Evolutionary conservation across 108 stramenopile species (phyloP), one percentile per base, ranked within the genome.

Genomic region (Stephanodiscus minutulus): DNA sequence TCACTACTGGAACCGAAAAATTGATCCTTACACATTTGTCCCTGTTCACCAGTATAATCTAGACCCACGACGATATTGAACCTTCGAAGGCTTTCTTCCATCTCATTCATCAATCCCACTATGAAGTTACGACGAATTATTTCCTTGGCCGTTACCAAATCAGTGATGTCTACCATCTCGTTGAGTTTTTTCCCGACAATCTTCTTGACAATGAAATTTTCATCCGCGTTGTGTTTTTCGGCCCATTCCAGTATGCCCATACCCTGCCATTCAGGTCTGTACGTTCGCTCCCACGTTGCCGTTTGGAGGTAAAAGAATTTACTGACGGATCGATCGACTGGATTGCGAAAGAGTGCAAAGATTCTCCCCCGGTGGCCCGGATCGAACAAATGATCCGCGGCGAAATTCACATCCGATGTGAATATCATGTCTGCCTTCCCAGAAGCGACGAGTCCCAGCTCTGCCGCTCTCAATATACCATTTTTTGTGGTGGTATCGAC

Each of bases 271-370:
- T 79, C 80, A 0, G 84, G 82, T 48, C 64, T 64, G 47, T 85
- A 89, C 0, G 81, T 82, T 48, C 64, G 46, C 65, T 86, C 86
- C 86, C 86, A 86, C 5, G 64, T 68, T 18, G 84, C 84, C 29
- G 70, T 55, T 46, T 80, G 81, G 11, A 76, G 55, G 50, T 86
- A 86, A 59, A 82, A 84, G 47, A 83, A 86, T 57, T 82, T 84
- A 53, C 82, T 83, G n/a, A 82, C 73, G 15, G 77, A 59, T 53
- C 83, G 49, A 68, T 86, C 83, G 2, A 86, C 54, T 17, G 86
- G 86, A 60, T 86, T 72, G 56, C 86, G 76, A 54, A 86, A 81
- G 17, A 86, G 27, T 22, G 79, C 68, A 37, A 73, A 79, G 36
- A 73, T 66, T 31, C 74, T 44, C 7, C 54, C 74, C 27, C 47